Conservation (phyloP, 768 basidiomycete genomes). For the Suillus placidus region DNA sequence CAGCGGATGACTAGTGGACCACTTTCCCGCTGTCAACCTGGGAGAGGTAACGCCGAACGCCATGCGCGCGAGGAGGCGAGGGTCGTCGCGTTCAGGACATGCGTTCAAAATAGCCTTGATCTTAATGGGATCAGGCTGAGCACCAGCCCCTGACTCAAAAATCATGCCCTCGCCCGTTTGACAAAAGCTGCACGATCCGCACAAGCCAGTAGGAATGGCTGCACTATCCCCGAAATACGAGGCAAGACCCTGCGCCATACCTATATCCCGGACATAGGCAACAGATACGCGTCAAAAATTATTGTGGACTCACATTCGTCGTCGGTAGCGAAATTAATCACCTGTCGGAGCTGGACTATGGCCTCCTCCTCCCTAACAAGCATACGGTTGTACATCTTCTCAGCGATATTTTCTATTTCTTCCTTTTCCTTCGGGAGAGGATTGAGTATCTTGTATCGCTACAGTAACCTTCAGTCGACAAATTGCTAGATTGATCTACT, state of each 20-base stretch:
- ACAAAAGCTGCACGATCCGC: conserved; percentile 49
- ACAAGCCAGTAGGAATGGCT: conserved; percentile 43
- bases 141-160: conserved; percentile 29
- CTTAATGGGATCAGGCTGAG: conserved; percentile 30
- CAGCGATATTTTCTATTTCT: conserved; percentile 38
- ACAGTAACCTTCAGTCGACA: not conserved
- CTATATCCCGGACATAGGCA: conserved; percentile 24
- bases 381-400: conserved; percentile 41
- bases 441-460: conserved; percentile 42
- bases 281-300: not conserved
- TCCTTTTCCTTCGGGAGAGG: conserved; percentile 35
- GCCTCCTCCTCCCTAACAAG: conserved; percentile 44
- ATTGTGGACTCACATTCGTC: conserved; percentile 38
- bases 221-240: conserved; percentile 47
- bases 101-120: conserved; percentile 41
- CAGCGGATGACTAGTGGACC: conserved; percentile 42
- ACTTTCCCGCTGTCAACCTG: conserved; percentile 44
- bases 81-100: conserved; percentile 51
- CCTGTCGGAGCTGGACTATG: conserved; percentile 40
- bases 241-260: conserved; percentile 45
- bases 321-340: conserved; percentile 40
- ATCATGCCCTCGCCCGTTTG: conserved; percentile 34
- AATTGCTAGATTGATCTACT: not conserved
- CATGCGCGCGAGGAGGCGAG: conserved; percentile 51
- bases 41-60: conserved; percentile 54